Conservation (phyloP, 2,329 filamentous ascomycete species). For the Aspergillus ochraceoroseus region DNA sequence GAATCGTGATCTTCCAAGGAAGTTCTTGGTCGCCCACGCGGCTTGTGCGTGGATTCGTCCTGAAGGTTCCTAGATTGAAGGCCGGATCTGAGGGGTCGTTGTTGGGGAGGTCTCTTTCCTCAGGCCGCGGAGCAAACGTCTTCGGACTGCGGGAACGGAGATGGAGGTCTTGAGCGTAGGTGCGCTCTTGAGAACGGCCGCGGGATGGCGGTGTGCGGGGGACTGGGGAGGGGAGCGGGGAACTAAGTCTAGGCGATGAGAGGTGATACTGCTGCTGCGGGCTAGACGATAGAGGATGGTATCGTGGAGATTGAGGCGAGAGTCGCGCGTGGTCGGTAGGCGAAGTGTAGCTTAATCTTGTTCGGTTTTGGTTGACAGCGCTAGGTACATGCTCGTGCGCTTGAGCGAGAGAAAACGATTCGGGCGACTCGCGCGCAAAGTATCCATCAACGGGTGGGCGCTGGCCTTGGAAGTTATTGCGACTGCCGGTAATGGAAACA, state of each 20-base stretch:
- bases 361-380: conserved; percentile 3
- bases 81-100: conserved; percentile 25
- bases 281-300: conserved; percentile 7
- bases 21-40: conserved; percentile 36
- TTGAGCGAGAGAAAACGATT: conserved; percentile 11
- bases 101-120: conserved; percentile 22
- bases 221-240: conserved; percentile 9
- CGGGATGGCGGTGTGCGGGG: conserved; percentile 17
- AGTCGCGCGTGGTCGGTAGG: conserved; percentile 10
- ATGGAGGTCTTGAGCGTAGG: conserved; percentile 33
- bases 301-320: conserved; percentile 12
- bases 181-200: conserved; percentile 18
- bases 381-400: not conserved
- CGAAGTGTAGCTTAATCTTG: conserved; percentile 7
- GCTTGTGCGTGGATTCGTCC: conserved; percentile 29
- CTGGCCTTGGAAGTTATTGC: conserved; percentile 12
- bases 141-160: conserved; percentile 37
- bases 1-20: conserved; percentile 36
- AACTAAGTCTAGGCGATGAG: conserved; percentile 8
- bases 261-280: conserved; percentile 5
- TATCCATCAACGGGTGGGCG: conserved; percentile 19
- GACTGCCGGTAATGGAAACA: conserved; percentile 7
- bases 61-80: conserved; percentile 33
- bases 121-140: conserved; percentile 24
- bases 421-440: conserved; percentile 22